Percentiles rank a stretch among this genome's conserved stretches.
Conservation (phyloP, 352 stramenopile species). For the Globisporangium nodosum region DNA sequence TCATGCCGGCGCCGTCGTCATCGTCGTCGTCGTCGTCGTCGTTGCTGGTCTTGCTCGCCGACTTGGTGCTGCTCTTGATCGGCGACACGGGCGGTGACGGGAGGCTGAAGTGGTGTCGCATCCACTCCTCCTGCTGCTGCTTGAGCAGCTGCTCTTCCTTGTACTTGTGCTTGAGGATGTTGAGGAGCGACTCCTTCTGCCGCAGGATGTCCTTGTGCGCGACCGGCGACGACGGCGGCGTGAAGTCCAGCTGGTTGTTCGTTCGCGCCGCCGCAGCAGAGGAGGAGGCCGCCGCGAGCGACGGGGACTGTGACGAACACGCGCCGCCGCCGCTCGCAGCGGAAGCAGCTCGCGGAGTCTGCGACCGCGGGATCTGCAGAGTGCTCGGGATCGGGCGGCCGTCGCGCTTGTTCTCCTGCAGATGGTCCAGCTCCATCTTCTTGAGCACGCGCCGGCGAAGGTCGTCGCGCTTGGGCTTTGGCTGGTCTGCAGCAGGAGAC, state of each 20-base stretch:
- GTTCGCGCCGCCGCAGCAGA: neutral
- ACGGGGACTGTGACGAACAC: neutral
- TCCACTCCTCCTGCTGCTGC: slow-evolving; percentile 71
- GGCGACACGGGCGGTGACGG: slow-evolving; percentile 24
- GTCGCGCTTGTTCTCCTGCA: neutral
- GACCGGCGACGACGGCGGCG: slow-evolving; percentile 52
- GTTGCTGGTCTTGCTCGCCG: neutral
- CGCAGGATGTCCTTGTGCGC: slow-evolving; percentile 52
- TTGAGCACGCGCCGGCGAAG: slow-evolving; percentile 66
- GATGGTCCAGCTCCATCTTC: slow-evolving; percentile 46
- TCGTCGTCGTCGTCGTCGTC: slow-evolving; percentile 6
- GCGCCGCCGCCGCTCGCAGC: neutral
- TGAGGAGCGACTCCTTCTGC: slow-evolving; percentile 54
- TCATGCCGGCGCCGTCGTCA: slow-evolving; percentile 10
- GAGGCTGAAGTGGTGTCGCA: slow-evolving; percentile 35
- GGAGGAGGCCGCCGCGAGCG: neutral
- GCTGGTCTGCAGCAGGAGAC: neutral
- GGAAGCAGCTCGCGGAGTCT: neutral
- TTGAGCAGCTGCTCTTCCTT: slow-evolving; percentile 66
- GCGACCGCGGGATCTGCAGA: slow-evolving; percentile 10
- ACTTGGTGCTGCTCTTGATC: slow-evolving; percentile 12
- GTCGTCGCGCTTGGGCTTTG: slow-evolving; percentile 35
- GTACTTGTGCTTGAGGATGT: slow-evolving; percentile 53
- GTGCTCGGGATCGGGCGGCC: neutral
- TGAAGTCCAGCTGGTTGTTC: slow-evolving; percentile 27